Base-by-base conservation (phyloP, 257 asterid species). In the Fraxinus americana region DNA sequence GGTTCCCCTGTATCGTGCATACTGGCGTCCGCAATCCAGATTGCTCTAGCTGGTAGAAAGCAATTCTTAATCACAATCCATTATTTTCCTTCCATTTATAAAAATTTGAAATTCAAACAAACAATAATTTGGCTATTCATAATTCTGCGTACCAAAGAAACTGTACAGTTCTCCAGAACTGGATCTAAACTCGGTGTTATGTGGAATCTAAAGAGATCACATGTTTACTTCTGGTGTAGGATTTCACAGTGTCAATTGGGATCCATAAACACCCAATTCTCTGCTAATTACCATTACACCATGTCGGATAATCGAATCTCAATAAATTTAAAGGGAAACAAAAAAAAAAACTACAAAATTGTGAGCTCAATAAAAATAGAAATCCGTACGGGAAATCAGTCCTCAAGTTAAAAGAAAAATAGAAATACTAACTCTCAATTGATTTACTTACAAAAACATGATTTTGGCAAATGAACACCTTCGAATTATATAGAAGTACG, bases 391-490 rank as follows among this genome's bases (percentile, higher is more conserved):
- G 27, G 77, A 43, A 19, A 27, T 29, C 71, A 39, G 38, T 39
- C 23, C 71, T 27, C 85, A 30, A 69, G 43, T 8, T 19, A 36
- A 54, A 21, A 57, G 8, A 78, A 19, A 36, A 21, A 57, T 7
- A 57, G 23, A n/a, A 54, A 19, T 57, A 57, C 16, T 41, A 9
- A 41, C 14, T 41, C 48, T 13, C 9, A 39, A 38, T 13, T 13
- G n/a, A n/a, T n/a, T n/a, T n/a, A n/a, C n/a, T n/a, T n/a, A n/a
- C n/a, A n/a, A n/a, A n/a, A n/a, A n/a, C 4, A 23, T 54, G 67
- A 76, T 57, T 54, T 72, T 41, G 30, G 35, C 8, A 12, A 11
- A 76, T 35, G n/a, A 19, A 35, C 80, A 84, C 88, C 87, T n/a
- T 4, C 3, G 65, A 16, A 54, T 54, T 5, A 17, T n/a, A 27